phyloP scores from a whole-genome alignment of 2,329 filamentous ascomycete genomes.

The Lachnellula suecica region DNA sequence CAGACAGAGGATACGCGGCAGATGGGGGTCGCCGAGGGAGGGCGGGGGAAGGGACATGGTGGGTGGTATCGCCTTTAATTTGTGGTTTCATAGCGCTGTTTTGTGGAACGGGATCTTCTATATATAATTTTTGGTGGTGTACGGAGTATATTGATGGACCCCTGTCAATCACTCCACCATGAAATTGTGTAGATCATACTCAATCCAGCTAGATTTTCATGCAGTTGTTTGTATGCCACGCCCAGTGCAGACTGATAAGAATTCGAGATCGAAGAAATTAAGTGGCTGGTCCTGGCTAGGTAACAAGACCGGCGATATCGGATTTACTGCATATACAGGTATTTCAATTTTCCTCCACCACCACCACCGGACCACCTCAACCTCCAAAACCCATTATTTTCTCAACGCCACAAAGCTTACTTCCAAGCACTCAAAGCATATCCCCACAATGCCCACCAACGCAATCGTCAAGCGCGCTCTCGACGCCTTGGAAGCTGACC shows the following conservation, averaged over 20 bases:
- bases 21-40: background rate
- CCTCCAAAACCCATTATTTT: background rate
- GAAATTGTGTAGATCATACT: background rate
- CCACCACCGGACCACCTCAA: too few relatives aligned
- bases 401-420: too few relatives aligned
- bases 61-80: background rate
- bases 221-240: too few relatives aligned
- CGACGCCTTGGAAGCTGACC: slow-evolving; percentile 22
- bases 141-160: background rate
- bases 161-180: background rate
- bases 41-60: background rate
- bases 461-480: background rate
- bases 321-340: background rate
- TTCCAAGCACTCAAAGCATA: background rate
- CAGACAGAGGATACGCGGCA: slow-evolving; percentile 71
- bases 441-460: background rate
- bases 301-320: too few relatives aligned
- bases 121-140: background rate
- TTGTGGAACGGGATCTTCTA: background rate
- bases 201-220: background rate
- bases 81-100: background rate
- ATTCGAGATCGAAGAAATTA: too few relatives aligned
- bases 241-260: too few relatives aligned
- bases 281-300: too few relatives aligned
- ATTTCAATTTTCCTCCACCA: background rate